These are phyloP conservation scores for Aspergillus egyptiacus DNA, from an alignment of 495 filamentous ascomycete genomes.

Conservation along the genomic window DNA sequence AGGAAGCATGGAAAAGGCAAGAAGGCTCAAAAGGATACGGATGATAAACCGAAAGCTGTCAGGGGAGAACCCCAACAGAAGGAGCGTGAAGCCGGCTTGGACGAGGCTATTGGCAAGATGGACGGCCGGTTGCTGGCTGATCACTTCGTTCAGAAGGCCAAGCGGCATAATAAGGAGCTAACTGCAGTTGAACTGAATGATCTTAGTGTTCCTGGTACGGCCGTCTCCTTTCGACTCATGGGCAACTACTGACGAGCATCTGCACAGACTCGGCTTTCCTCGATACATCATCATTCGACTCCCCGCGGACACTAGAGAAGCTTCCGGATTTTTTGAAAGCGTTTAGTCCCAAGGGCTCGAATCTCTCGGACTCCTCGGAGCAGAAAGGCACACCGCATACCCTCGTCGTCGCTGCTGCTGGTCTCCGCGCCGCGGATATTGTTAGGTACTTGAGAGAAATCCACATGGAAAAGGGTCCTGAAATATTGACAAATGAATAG, in stretches of 20 bases:
- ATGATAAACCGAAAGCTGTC: conserved; percentile 46
- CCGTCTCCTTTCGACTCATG: not conserved
- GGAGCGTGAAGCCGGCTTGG: conserved; percentile 60
- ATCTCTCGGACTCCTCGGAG: conserved; percentile 57
- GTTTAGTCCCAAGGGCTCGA: conserved; percentile 43
- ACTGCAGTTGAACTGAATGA: conserved; percentile 80
- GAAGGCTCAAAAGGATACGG: conserved; percentile 34
- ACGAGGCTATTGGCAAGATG: conserved; percentile 74
- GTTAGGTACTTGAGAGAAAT: conserved; percentile 48
- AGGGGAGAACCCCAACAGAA: conserved; percentile 51
- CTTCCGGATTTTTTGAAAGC: conserved; percentile 72
- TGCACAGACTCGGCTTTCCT: conserved; percentile 51
- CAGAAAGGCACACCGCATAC: conserved; percentile 79
- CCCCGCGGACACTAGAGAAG: conserved; percentile 57
- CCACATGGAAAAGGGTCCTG: not conserved
- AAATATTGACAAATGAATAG: conserved; percentile 31
- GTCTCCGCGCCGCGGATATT: conserved; percentile 72
- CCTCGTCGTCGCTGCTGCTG: conserved; percentile 71
- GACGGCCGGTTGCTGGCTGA: conserved; percentile 79
- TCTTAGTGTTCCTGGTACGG: conserved; percentile 69
- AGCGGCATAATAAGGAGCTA: conserved; percentile 69
- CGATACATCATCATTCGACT: conserved; percentile 69
- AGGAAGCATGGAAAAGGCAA: conserved; percentile 44
- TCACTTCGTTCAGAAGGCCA: conserved; percentile 71
- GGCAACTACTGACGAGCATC: conserved; percentile 15